Conservation (phyloP, 2,329 filamentous ascomycete species). For the Neospermospora avenae region DNA sequence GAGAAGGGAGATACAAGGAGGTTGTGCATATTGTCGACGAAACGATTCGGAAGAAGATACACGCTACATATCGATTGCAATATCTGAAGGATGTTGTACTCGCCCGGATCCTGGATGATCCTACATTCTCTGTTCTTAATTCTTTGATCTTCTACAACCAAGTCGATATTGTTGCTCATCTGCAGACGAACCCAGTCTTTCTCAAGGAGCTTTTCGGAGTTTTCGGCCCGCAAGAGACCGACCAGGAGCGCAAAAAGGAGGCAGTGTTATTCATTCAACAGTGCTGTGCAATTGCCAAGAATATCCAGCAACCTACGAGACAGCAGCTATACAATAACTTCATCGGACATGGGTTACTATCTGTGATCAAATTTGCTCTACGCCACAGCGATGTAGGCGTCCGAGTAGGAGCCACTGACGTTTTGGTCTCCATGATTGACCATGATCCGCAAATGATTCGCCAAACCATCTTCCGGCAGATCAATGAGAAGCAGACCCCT, state of each 20-base stretch:
- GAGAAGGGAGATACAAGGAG: slow-evolving; percentile 90
- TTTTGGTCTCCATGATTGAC: slow-evolving; percentile 90
- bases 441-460: slow-evolving; percentile 95
- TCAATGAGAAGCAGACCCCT: slow-evolving; percentile 80
- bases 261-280: slow-evolving; percentile 96
- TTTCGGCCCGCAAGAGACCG: slow-evolving; percentile 64
- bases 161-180: slow-evolving; percentile 92
- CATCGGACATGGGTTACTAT: slow-evolving; percentile 79
- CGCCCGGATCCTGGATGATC: slow-evolving; percentile 92
- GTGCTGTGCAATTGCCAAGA: slow-evolving; percentile 92
- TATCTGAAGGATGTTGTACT: slow-evolving; percentile 99
- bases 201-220: slow-evolving; percentile 84
- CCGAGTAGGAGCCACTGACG: slow-evolving; percentile 88
- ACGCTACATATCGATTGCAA: slow-evolving; percentile 91
- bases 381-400: slow-evolving; percentile 80
- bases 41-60: slow-evolving; percentile 82
- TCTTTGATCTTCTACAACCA: slow-evolving; percentile 99
- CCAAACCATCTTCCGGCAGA: slow-evolving; percentile 86
- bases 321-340: slow-evolving; percentile 87
- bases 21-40: slow-evolving; percentile 89
- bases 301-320: slow-evolving; percentile 78
- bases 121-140: slow-evolving; percentile 95
- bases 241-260: slow-evolving; percentile 79
- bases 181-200: slow-evolving; percentile 78
- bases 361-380: slow-evolving; percentile 88